A percentile compares a stretch with the other conserved stretches of the same genome.
These are phyloP conservation scores for Penicillium sp. DNA, from an alignment of 2,329 filamentous ascomycete genomes.

Conservation along the genomic window DNA sequence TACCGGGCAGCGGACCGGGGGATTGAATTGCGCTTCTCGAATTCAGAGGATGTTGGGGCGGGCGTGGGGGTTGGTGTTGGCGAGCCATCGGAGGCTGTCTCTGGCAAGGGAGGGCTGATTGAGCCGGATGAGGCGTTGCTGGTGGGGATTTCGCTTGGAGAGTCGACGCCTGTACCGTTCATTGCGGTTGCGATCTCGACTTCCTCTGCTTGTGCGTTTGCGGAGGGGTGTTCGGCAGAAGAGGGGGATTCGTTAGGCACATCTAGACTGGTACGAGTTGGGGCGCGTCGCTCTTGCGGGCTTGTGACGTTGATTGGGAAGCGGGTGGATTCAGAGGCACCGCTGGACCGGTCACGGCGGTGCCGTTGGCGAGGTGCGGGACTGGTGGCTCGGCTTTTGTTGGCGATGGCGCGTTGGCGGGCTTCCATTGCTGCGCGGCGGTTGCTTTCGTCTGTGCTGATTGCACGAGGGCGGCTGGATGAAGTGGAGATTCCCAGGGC, in stretches of 20 bases:
- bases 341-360: conserved; percentile 78
- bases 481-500: conserved; percentile 54
- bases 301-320: conserved; percentile 79
- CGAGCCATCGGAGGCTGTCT: conserved; percentile 37
- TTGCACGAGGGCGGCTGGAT: conserved; percentile 74
- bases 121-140: conserved; percentile 32
- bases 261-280: conserved; percentile 72
- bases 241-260: conserved; percentile 66
- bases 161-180: conserved; percentile 49
- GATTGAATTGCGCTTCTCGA: conserved; percentile 70
- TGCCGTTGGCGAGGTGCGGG: conserved; percentile 63
- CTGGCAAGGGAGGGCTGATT: conserved; percentile 34
- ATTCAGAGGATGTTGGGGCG: conserved; percentile 28
- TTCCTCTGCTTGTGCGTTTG: conserved; percentile 33
- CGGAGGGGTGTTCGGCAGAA: conserved; percentile 35
- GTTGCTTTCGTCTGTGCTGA: conserved; percentile 95
- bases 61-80: conserved; percentile 39
- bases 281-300: conserved; percentile 56
- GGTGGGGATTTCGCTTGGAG: conserved; percentile 25
- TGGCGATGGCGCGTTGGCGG: conserved; percentile 76
- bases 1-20: conserved; percentile 58
- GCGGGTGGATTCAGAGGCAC: conserved; percentile 72
- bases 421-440: conserved; percentile 94
- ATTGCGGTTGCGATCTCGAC: conserved; percentile 25
- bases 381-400: conserved; percentile 73